A percentile compares a stretch with the other conserved stretches of the same genome.
These are phyloP conservation scores for Trichoderma aggressivum DNA, from an alignment of 2,329 filamentous ascomycete genomes.

Conservation along the genomic window DNA sequence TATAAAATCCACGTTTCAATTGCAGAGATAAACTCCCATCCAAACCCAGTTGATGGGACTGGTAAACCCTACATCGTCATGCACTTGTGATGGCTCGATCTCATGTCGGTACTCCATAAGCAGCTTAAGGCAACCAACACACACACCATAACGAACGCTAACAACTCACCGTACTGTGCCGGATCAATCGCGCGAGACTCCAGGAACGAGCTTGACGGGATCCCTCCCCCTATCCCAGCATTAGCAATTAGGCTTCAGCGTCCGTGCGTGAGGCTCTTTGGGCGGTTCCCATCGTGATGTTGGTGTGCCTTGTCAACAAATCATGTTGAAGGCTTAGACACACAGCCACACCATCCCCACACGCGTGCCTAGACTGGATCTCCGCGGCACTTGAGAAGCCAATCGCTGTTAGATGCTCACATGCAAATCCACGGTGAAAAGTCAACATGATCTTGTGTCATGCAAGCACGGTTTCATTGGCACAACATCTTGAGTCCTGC, in stretches of 20 bases:
- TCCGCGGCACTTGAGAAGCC: neutral
- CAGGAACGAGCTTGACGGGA: neutral
- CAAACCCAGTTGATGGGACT: neutral
- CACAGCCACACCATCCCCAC: slow-evolving; percentile 14
- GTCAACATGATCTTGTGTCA: neutral
- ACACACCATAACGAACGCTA: neutral
- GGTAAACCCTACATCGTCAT: neutral
- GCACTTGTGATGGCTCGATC: neutral
- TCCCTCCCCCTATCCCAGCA: neutral
- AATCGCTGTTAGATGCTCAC: neutral
- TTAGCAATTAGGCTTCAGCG: neutral
- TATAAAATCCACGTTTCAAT: neutral
- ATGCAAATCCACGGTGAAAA: neutral
- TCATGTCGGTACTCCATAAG: neutral
- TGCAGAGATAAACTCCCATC: neutral
- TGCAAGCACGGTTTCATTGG: neutral
- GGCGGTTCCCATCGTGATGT: neutral
- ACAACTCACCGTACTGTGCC: too few relatives aligned
- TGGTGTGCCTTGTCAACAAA: neutral
- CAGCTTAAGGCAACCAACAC: neutral
- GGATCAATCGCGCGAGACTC: neutral
- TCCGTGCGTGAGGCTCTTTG: slow-evolving; percentile 4
- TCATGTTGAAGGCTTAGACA: neutral
- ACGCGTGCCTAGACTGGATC: neutral
- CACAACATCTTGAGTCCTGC: neutral